phyloP scores from a whole-genome alignment of 345 rosid species.

The Eucalyptus leucophloia region DNA sequence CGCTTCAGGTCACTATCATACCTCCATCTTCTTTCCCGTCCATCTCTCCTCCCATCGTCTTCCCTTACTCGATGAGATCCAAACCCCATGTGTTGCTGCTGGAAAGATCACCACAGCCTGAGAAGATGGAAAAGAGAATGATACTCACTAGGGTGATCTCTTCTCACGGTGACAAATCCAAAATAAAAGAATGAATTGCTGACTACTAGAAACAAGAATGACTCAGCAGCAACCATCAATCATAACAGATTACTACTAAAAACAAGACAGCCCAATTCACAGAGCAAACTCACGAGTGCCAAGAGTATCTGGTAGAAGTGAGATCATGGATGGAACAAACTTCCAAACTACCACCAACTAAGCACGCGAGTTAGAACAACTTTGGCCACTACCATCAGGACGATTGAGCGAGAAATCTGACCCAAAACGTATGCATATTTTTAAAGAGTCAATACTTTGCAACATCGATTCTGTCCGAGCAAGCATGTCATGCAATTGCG shows the following conservation, averaged over 20 bases:
- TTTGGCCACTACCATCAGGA: not conserved
- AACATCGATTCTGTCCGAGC: too few relatives aligned
- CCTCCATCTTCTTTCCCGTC: constrained; percentile 8
- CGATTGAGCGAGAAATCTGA: not conserved
- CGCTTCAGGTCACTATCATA: not conserved
- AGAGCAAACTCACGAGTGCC: not conserved
- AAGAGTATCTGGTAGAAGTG: not conserved
- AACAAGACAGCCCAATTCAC: not conserved
- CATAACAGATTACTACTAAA: too few relatives aligned
- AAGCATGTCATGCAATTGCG: too few relatives aligned
- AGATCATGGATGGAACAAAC: not conserved
- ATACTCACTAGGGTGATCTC: too few relatives aligned
- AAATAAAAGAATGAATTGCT: not conserved
- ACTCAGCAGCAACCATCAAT: not conserved
- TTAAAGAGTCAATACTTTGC: not conserved
- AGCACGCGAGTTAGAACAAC: not conserved
- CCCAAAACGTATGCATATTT: not conserved
- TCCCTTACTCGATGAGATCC: not conserved
- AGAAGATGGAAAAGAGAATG: not conserved
- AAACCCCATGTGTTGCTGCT: not conserved
- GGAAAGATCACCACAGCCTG: not conserved
- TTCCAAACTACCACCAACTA: not conserved
- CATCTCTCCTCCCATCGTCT: constrained; percentile 3
- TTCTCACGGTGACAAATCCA: too few relatives aligned
- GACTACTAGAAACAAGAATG: not conserved